phyloP scores from a whole-genome alignment of 2,329 filamentous ascomycete genomes.

The Leptographium procerum region DNA sequence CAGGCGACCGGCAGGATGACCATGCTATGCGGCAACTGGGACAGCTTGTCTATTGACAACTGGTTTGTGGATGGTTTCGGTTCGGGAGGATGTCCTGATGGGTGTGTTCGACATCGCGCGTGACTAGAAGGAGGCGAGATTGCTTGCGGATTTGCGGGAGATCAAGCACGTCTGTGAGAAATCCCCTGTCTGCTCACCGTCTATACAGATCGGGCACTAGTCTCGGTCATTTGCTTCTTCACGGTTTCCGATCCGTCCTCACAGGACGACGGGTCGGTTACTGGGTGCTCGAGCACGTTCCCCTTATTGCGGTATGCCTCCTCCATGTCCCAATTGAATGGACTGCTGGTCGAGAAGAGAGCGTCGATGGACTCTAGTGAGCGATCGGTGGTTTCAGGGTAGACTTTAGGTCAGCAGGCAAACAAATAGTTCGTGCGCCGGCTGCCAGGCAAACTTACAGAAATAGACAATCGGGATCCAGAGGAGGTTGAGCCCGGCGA shows the following conservation, averaged over 20 bases:
- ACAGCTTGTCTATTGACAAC: not conserved
- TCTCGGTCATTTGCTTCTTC: constrained; percentile 21
- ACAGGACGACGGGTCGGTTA: constrained; percentile 29
- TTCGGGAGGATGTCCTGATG: too few species aligned
- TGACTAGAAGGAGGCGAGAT: not conserved
- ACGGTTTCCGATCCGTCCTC: constrained; percentile 34
- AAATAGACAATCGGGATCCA: constrained; percentile 39
- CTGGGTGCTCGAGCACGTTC: constrained; percentile 10
- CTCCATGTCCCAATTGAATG: constrained; percentile 20
- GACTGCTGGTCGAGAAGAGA: constrained; percentile 34
- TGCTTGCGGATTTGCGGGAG: not conserved
- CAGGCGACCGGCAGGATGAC: not conserved
- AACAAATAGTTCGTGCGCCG: not conserved
- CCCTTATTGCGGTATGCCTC: constrained; percentile 9
- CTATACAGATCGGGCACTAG: too few species aligned
- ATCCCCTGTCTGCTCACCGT: too few species aligned
- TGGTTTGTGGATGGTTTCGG: not conserved
- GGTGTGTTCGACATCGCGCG: not conserved
- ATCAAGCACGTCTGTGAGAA: too few species aligned
- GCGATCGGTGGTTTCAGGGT: constrained; percentile 30
- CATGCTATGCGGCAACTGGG: not conserved
- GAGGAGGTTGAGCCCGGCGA: constrained; percentile 37
- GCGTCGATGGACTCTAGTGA: constrained; percentile 39
- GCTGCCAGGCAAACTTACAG: constrained; percentile 9
- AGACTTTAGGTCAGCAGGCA: constrained; percentile 18